Base-by-base conservation (phyloP, 2,329 filamentous ascomycete genomes). In the Colletotrichum echinochloae region DNA sequence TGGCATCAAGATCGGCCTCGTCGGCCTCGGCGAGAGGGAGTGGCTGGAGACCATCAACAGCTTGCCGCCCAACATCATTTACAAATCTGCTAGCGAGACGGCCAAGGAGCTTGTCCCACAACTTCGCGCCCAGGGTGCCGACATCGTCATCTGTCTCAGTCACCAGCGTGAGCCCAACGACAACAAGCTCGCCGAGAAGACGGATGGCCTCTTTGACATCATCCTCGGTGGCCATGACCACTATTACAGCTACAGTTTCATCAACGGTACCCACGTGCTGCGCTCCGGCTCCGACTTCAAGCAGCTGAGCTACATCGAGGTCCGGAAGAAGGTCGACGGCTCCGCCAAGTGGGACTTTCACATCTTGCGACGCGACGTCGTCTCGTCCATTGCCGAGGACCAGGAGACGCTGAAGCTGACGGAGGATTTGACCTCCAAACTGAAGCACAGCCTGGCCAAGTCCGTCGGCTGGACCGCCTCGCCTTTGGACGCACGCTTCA, bases 141-240 rank as follows among this genome's bases (percentile, higher is more conserved):
- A 97, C 66, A 90, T 97, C 57, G 84, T 98, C 70, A 86, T 98
- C 35, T 93, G 93, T 3, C 82, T 97, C 2, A 94, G 93, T 18
- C 95, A 97, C 79, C 92, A 94, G 83, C 88, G 94, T 54, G 94
- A 97, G 80, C 94, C 94, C 16, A 97, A 97, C 76, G 94, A 97
- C 80, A 90, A 92, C 77, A 97, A 97, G 81, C 84, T 98, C 5
- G 94, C 95, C 0, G 85, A 90, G 70, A 91, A 93, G 73, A 88
- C 92, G 0, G 86, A 89, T 5, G 94, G 92, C 0, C 80, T 93
- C 64, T 90, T 97, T 26, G 95, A 98, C 78, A 89, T 97, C 44
- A 92, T 98, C 54, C 86, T 97, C 0, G 94, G 94, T 59, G 94
- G 94, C 0, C 94, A 97, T 77, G 95, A 97, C 75, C 95, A 98